Conservation (phyloP, 768 basidiomycete genomes). For the Mycena leptocephala region DNA sequence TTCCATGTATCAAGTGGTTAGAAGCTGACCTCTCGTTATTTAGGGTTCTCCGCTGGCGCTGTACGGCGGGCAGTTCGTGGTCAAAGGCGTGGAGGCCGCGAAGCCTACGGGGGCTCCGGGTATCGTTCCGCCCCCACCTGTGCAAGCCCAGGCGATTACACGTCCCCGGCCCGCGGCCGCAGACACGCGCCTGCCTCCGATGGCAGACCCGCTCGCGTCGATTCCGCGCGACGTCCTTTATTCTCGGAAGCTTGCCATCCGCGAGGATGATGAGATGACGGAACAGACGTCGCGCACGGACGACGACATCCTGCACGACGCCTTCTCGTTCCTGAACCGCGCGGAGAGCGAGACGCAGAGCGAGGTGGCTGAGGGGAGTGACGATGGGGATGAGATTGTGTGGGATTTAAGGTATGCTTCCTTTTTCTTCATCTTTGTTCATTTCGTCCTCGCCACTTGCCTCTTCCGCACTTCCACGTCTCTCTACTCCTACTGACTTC, state of each 20-base stretch:
- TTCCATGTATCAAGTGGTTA: slow-evolving; percentile 4
- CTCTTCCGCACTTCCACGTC: too few species aligned
- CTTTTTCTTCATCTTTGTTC: neutral
- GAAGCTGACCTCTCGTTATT: neutral
- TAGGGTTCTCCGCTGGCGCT: slow-evolving; percentile 61
- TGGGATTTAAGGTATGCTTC: slow-evolving; percentile 73
- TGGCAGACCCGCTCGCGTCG: too few species aligned
- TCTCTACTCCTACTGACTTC: too few species aligned
- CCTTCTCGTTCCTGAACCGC: slow-evolving; percentile 64
- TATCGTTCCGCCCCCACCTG: neutral
- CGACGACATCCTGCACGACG: slow-evolving; percentile 82
- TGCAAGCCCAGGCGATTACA: neutral
- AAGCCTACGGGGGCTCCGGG: neutral
- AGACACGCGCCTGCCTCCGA: too few species aligned
- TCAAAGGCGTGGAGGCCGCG: slow-evolving; percentile 47
- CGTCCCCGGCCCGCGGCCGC: neutral
- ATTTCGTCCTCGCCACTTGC: too few species aligned
- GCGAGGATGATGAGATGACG: slow-evolving; percentile 74
- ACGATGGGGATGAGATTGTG: slow-evolving; percentile 81
- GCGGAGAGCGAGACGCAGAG: slow-evolving; percentile 54
- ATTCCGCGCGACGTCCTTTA: slow-evolving; percentile 20
- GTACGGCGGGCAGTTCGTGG: slow-evolving; percentile 52
- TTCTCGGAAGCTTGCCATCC: too few species aligned
- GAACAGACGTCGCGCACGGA: slow-evolving; percentile 84
- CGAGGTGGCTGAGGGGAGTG: slow-evolving; percentile 57